Conservation (phyloP, 2,329 filamentous ascomycete species). For the Furcasterigmium furcatum region DNA sequence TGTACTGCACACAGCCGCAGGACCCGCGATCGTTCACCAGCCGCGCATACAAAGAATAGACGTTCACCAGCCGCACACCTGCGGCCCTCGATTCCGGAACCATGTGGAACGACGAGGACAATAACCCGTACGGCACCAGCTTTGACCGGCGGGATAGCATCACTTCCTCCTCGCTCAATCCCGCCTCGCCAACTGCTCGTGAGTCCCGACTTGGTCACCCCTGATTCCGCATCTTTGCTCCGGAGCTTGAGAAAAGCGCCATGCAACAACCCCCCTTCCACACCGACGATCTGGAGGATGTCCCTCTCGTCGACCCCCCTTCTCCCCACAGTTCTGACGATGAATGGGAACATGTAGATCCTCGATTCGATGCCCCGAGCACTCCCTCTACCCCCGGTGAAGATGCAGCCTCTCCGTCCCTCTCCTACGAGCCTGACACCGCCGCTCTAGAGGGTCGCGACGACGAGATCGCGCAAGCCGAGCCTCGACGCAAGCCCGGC, state of each 20-base stretch:
- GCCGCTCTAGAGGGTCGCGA: slow-evolving; percentile 18
- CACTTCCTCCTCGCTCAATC: slow-evolving; percentile 63
- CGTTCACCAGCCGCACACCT: neutral
- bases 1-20: neutral
- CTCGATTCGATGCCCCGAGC: slow-evolving; percentile 63
- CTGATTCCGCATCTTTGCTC: neutral
- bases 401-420: slow-evolving; percentile 55
- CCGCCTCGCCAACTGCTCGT: slow-evolving; percentile 56
- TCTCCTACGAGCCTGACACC: slow-evolving; percentile 18
- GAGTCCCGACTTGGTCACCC: slow-evolving; percentile 31
- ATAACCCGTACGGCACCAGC: slow-evolving; percentile 90
- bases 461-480: slow-evolving; percentile 37
- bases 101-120: slow-evolving; percentile 99
- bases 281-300: neutral
- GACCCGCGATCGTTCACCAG: neutral
- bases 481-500: slow-evolving; percentile 69
- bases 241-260: neutral
- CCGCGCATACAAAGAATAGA: neutral
- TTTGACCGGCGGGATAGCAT: slow-evolving; percentile 85
- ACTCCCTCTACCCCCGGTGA: slow-evolving; percentile 70
- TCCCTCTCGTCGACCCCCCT: neutral
- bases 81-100: slow-evolving; percentile 17
- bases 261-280: neutral
- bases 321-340: slow-evolving; percentile 33
- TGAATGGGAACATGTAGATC: slow-evolving; percentile 43